These are phyloP conservation scores for Podospora sp. DNA, from an alignment of 495 filamentous ascomycete species.

Conservation along the genomic window DNA sequence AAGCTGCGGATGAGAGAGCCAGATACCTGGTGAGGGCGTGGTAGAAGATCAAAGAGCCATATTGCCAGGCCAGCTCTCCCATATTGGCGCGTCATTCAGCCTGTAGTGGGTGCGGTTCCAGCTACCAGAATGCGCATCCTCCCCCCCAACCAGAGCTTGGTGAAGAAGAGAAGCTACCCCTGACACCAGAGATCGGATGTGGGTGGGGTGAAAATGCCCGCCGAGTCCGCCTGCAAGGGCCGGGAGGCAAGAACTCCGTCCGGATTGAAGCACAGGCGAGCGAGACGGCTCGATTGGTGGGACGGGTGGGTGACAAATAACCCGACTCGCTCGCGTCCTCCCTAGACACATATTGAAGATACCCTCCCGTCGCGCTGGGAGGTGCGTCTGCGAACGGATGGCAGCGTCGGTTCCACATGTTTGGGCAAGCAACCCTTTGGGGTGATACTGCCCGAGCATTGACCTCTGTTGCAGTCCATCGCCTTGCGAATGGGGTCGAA, in stretches of 20 bases:
- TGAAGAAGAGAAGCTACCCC: background rate
- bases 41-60: constrained; percentile 26
- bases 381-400: constrained; percentile 9
- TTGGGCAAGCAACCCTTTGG: background rate
- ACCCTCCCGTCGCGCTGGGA: constrained; percentile 10
- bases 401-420: background rate
- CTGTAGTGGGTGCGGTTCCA: constrained; percentile 28
- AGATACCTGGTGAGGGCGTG: constrained; percentile 33
- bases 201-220: constrained; percentile 24
- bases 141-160: background rate
- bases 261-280: constrained; percentile 13
- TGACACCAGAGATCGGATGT: constrained; percentile 20
- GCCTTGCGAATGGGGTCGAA: background rate
- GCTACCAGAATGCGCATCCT: constrained; percentile 26
- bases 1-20: constrained; percentile 17
- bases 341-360: constrained; percentile 3
- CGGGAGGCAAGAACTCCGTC: constrained; percentile 10
- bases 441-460: background rate
- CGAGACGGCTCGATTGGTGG: constrained; percentile 12
- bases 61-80: constrained; percentile 24
- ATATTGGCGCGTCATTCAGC: constrained; percentile 37
- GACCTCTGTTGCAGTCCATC: background rate
- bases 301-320: constrained; percentile 24
- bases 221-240: constrained; percentile 14
- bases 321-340: constrained; percentile 24